Evolutionary conservation across 441 rosid species (phyloP).

Genomic region (Bruguiera hainesii): DNA sequence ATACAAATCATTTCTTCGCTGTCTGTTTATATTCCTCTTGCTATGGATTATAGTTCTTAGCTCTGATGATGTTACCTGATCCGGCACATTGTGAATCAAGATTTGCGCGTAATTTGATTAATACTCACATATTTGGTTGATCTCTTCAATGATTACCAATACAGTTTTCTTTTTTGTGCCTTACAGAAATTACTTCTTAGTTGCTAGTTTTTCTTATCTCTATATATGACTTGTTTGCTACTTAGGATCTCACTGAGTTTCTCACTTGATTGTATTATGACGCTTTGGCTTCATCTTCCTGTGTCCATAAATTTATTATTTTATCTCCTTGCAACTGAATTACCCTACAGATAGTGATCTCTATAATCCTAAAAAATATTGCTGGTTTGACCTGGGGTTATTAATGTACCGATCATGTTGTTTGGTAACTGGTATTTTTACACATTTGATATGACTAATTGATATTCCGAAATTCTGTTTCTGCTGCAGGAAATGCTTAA

Average conservation of each 20-base stretch:
- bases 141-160: too few species aligned
- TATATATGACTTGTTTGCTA: background rate
- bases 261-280: background rate
- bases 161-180: too few species aligned
- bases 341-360: background rate
- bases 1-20: constrained; percentile 3
- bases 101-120: background rate
- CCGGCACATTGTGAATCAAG: too few species aligned
- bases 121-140: too few species aligned
- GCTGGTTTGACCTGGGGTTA: background rate
- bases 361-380: background rate
- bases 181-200: background rate
- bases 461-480: constrained; percentile 12
- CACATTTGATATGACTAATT: background rate
- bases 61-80: background rate
- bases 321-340: background rate
- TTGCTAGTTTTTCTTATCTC: background rate
- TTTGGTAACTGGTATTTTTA: background rate
- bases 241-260: background rate
- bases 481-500: constrained; percentile 91
- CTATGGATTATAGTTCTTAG: background rate
- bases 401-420: background rate
- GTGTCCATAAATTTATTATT: background rate
- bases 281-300: background rate
- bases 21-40: background rate